These are phyloP conservation scores for Rickenella mellea DNA, from an alignment of 768 basidiomycete genomes.

Conservation along the genomic window DNA sequence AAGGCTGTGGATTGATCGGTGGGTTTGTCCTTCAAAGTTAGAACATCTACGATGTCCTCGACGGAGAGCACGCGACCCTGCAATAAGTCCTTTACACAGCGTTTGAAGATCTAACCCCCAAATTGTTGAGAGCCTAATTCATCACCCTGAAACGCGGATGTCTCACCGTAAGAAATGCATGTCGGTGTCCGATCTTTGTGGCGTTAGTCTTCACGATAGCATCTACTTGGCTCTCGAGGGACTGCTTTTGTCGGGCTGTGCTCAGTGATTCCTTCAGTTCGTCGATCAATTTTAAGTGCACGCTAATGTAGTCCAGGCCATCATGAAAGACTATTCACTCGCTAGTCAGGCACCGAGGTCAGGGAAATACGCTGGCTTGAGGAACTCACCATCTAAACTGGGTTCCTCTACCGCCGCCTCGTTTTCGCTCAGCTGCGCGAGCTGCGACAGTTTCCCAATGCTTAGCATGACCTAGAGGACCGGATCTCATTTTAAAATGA, in stretches of 20 bases:
- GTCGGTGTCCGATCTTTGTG: conserved; percentile 29
- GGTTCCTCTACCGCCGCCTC: conserved; percentile 36
- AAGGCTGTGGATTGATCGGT: conserved; percentile 65
- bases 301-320: conserved; percentile 76
- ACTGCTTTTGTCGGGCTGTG: conserved; percentile 45
- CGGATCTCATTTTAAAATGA: not conserved
- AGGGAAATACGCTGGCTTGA: not conserved
- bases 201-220: conserved; percentile 50
- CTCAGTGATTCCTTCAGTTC: conserved; percentile 47
- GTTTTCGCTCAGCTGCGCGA: conserved; percentile 51
- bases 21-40: conserved; percentile 71
- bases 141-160: too few species aligned
- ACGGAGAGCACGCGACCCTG: conserved; percentile 65
- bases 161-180: conserved; percentile 43
- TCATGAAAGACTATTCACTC: conserved; percentile 64
- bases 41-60: conserved; percentile 75
- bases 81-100: conserved; percentile 55
- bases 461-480: conserved; percentile 72
- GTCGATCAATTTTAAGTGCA: conserved; percentile 61
- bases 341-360: not conserved
- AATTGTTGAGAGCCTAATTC: too few species aligned
- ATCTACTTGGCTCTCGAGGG: conserved; percentile 61
- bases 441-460: conserved; percentile 77
- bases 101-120: conserved; percentile 64
- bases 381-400: conserved; percentile 43